Evolutionary conservation across 176 grass and related monocot species (phyloP).

Genomic region (Oryza longistaminata): DNA sequence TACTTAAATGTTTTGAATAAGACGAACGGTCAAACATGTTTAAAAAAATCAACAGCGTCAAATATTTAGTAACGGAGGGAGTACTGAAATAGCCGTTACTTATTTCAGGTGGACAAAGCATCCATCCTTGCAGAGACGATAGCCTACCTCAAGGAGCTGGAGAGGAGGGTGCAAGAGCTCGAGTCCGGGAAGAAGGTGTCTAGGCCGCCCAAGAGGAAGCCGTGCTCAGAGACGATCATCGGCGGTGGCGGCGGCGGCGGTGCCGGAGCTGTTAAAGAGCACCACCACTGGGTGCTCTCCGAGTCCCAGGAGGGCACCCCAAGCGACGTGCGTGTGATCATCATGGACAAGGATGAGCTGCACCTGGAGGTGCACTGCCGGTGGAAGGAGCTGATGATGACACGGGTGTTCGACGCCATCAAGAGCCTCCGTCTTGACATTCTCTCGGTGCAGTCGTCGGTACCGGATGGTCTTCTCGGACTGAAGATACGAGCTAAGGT

Average conservation of each 20-base stretch:
- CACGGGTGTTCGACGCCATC: constrained; percentile 63
- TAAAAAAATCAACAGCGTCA: too few relatives aligned
- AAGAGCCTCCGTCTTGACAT: constrained; percentile 67
- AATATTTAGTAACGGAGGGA: too few relatives aligned
- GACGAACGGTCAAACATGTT: too few relatives aligned
- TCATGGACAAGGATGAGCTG: constrained; percentile 52
- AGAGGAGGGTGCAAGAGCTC: constrained; percentile 58
- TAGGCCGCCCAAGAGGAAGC: not conserved
- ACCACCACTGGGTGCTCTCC: constrained; percentile 24
- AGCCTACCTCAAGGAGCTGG: constrained; percentile 67
- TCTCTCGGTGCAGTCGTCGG: constrained; percentile 69
- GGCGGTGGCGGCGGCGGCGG: not conserved
- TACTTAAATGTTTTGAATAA: too few relatives aligned
- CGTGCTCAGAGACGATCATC: not conserved
- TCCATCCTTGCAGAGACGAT: constrained; percentile 78
- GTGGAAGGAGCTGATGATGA: constrained; percentile 72
- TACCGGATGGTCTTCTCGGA: constrained; percentile 39
- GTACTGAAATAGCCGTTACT: too few relatives aligned
- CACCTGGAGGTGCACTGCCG: constrained; percentile 54
- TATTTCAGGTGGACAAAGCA: constrained; percentile 69
- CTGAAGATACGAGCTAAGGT: constrained; percentile 61
- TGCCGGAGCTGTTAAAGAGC: not conserved
- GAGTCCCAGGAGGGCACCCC: constrained; percentile 27
- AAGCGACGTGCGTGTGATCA: constrained; percentile 54
- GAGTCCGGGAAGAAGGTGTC: constrained; percentile 39